phyloP scores from a whole-genome alignment of 768 basidiomycete species.

The Lactifluus subvellereus region DNA sequence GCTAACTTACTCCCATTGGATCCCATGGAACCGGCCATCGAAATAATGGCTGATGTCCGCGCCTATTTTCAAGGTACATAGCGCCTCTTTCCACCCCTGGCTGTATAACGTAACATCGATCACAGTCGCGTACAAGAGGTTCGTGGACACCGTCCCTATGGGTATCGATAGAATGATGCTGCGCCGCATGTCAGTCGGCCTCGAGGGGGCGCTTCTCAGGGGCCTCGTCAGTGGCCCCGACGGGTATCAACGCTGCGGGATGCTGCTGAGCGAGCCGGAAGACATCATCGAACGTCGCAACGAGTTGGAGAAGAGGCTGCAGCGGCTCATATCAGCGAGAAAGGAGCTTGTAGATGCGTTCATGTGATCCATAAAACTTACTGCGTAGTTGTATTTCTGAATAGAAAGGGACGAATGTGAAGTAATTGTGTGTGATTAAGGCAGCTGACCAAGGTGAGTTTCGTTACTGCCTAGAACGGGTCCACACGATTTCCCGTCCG shows the following conservation, averaged over 20 bases:
- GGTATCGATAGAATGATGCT: slow-evolving; percentile 52
- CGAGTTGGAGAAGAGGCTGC: slow-evolving; percentile 45
- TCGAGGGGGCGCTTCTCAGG: slow-evolving; percentile 39
- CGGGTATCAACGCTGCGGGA: slow-evolving; percentile 40
- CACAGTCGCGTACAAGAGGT: slow-evolving; percentile 52
- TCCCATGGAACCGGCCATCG: slow-evolving; percentile 46
- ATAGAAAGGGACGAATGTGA: background rate
- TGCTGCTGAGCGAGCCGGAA: slow-evolving; percentile 45
- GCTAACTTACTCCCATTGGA: slow-evolving; percentile 46
- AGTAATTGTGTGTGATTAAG: background rate
- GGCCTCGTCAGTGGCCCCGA: slow-evolving; percentile 47
- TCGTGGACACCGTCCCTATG: slow-evolving; percentile 51
- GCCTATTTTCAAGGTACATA: slow-evolving; percentile 69
- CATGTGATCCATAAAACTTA: background rate
- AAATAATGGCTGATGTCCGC: slow-evolving; percentile 65
- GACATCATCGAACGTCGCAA: slow-evolving; percentile 37
- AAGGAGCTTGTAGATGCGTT: slow-evolving; percentile 32
- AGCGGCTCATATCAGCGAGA: slow-evolving; percentile 42
- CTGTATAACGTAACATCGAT: background rate
- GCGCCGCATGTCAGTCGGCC: slow-evolving; percentile 38
- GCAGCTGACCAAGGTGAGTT: background rate
- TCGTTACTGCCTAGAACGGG: background rate
- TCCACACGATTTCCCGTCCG: background rate
- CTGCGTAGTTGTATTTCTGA: background rate
- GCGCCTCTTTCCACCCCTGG: background rate